These are phyloP conservation scores for Trametes gibbosa DNA, from an alignment of 768 basidiomycete species.

Conservation along the genomic window DNA sequence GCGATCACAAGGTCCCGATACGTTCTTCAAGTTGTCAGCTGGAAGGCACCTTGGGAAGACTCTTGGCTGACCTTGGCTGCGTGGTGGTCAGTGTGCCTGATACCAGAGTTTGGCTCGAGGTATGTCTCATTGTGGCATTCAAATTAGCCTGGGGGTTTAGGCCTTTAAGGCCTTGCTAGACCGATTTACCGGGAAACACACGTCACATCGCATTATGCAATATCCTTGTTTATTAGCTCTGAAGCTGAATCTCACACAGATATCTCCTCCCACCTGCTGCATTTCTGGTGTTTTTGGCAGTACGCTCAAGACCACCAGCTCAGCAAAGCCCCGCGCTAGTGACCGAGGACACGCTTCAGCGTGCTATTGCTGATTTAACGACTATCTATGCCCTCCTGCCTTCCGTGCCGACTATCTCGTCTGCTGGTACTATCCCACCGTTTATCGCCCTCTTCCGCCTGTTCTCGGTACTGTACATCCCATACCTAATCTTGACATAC, in stretches of 20 bases:
- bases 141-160: too few species aligned
- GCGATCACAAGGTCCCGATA: conserved; percentile 43
- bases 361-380: conserved; percentile 61
- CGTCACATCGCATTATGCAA: background rate
- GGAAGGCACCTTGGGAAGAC: conserved; percentile 57
- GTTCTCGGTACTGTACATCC: conserved; percentile 53
- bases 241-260: conserved; percentile 30
- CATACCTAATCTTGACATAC: conserved; percentile 65
- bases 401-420: conserved; percentile 29
- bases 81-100: conserved; percentile 80
- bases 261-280: conserved; percentile 56
- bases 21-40: conserved; percentile 49
- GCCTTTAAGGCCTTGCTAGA: too few species aligned
- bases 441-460: conserved; percentile 49
- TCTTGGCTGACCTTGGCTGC: conserved; percentile 61
- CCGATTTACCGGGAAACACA: too few species aligned
- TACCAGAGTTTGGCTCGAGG: conserved; percentile 44
- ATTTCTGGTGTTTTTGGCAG: conserved; percentile 38
- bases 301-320: conserved; percentile 25
- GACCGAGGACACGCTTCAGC: conserved; percentile 55
- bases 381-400: conserved; percentile 62
- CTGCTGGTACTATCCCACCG: conserved; percentile 29
- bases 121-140: background rate
- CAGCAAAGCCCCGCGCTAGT: conserved; percentile 31
- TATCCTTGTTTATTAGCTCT: background rate